Percentiles rank a stretch among this genome's conserved stretches.
Evolutionary conservation across 1,284 basidiomycete genomes (phyloP).

Genomic region (Tausonia pullulans): DNA sequence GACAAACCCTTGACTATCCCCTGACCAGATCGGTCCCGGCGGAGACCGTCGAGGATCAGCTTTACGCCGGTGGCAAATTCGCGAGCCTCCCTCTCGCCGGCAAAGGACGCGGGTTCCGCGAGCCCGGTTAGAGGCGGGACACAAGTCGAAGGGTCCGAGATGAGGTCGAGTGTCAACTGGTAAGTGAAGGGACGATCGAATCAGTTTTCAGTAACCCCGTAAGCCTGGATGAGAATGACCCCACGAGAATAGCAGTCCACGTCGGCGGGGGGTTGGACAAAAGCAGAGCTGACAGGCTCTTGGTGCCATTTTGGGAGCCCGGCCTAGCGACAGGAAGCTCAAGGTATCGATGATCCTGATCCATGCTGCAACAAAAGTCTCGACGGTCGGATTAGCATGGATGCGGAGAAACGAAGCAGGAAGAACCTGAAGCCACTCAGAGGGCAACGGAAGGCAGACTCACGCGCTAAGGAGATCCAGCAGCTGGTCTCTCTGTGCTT

Average conservation of each 20-base stretch:
- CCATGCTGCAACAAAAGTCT: background rate
- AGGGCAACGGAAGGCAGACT: background rate
- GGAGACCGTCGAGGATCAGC: background rate
- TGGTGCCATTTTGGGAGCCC: no score
- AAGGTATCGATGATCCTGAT: background rate
- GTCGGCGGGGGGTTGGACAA: no score
- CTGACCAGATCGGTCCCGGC: background rate
- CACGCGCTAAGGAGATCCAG: background rate
- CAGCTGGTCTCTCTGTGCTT: background rate
- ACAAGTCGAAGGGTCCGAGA: background rate
- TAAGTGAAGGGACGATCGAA: no score
- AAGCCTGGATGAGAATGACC: background rate
- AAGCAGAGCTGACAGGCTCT: no score
- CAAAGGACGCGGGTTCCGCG: background rate
- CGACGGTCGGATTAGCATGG: background rate
- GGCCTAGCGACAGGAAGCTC: no score
- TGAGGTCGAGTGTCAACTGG: background rate
- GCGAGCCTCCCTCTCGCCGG: background rate
- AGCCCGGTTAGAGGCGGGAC: background rate
- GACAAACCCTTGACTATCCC: background rate
- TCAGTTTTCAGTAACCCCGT: background rate
- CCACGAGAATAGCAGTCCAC: no score
- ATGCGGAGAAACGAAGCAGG: background rate
- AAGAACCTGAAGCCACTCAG: no score
- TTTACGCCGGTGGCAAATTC: background rate